Evolutionary conservation across 2,329 filamentous ascomycete species (phyloP), one percentile per base, ranked within the genome.

Genomic region (Colletotrichum theobromicola): DNA sequence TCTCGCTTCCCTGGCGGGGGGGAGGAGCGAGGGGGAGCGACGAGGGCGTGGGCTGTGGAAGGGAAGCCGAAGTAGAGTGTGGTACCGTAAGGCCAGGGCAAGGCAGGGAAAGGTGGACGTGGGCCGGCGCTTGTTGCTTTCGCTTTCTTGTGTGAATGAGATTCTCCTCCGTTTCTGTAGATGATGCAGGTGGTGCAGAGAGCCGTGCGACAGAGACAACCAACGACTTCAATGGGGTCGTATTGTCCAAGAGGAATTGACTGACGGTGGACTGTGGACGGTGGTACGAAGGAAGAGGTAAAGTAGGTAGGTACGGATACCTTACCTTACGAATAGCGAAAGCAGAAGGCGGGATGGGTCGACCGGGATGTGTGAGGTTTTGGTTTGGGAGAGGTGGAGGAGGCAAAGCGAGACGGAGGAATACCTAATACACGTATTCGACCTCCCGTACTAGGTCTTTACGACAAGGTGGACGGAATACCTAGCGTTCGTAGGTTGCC

Each of bases 101-200:
- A 63, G 34, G 34, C n/a, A 24, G 21, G 6, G 61, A 62, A 26
- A 9, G 60, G 16, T n/a, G 24, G 62, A 24, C 62, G 42, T 65
- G 62, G 62, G 42, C 21, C 63, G 63, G 57, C 57, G 57, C 30
- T 60, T 60, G 57, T 60, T 60, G 57, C 26, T 60, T 60, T 60
- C 57, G 57, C 26, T 60, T 60, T 32, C 24, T 53, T 8, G 8
- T 57, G 13, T 57, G 21, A 24, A 26, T 57, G 53, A 28, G 50
- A 28, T 28, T 32, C 57, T 60, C 2, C 60, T 58, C 71, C 67
- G 71, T 70, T 70, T 55, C 67, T 65, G 67, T 67, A n/a, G 67
- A 70, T 34, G 71, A 73, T 70, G 57, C 57, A 30, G 57, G n/a
- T 4, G 42, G 42, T 46, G 42, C 12, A 32, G 16, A 57, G 18